phyloP scores from a whole-genome alignment of 441 rosid genomes.

The Arabidopsis hybrid region DNA sequence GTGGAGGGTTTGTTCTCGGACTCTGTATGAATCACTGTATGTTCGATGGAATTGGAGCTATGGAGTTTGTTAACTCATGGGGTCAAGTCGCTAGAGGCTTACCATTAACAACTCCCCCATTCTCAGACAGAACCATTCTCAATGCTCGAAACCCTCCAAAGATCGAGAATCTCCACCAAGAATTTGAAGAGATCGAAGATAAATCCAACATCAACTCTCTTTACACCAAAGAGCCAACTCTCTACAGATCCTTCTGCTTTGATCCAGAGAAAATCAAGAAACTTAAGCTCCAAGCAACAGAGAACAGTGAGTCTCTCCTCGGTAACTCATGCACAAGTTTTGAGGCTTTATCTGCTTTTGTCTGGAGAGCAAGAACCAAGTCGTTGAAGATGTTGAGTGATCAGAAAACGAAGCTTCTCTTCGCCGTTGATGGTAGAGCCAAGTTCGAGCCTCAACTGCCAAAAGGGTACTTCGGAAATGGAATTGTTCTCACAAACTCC shows the following conservation, averaged over 20 bases:
- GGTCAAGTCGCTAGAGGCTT: conserved; percentile 87
- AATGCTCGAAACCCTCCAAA: conserved; percentile 65
- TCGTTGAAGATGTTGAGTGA: conserved; percentile 65
- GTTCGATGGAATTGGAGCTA: conserved; percentile 91
- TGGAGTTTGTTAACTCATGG: conserved; percentile 95
- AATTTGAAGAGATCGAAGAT: conserved; percentile 83
- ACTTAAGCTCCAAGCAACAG: conserved; percentile 62
- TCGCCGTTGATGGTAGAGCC: conserved; percentile 80
- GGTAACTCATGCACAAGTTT: conserved; percentile 71
- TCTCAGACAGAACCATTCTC: conserved; percentile 67
- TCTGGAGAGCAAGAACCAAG: conserved; percentile 83
- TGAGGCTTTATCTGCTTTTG: conserved; percentile 78
- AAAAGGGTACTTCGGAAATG: conserved; percentile 88
- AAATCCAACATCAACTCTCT: conserved; percentile 58
- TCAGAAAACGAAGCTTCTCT: conserved; percentile 79
- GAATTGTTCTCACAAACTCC: conserved; percentile 70
- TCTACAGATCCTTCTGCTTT: conserved; percentile 74
- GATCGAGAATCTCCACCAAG: conserved; percentile 67
- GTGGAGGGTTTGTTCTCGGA: conserved; percentile 91
- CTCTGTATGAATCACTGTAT: conserved; percentile 83
- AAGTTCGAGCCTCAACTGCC: conserved; percentile 77
- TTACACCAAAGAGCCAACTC: conserved; percentile 60
- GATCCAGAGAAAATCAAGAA: conserved; percentile 66
- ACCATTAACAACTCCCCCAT: conserved; percentile 71
- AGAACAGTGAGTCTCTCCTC: conserved; percentile 51